Conservation (phyloP, 495 filamentous ascomycete genomes). For the Recurvomyces mirabilis region DNA sequence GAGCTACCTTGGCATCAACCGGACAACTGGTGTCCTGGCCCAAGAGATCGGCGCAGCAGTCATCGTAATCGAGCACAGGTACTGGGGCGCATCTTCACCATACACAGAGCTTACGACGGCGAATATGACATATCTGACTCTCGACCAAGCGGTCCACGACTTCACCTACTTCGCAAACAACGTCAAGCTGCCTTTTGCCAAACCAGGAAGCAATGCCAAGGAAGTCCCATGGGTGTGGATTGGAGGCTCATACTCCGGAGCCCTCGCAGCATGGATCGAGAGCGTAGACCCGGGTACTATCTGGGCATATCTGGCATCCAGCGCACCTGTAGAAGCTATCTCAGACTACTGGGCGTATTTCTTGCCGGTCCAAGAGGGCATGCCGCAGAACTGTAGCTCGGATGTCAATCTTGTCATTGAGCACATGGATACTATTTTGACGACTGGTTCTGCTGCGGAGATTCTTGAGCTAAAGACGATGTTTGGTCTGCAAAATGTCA, state of each 20-base stretch:
- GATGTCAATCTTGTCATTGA: constrained; percentile 47
- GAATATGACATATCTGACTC: constrained; percentile 50
- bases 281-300: constrained; percentile 48
- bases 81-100: constrained; percentile 53
- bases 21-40: constrained; percentile 42
- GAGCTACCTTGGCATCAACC: constrained; percentile 40
- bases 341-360: constrained; percentile 59
- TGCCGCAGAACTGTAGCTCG: constrained; percentile 51
- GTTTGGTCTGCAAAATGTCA: constrained; percentile 45
- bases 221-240: constrained; percentile 53
- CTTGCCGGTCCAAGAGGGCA: constrained; percentile 48
- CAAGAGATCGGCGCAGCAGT: constrained; percentile 46
- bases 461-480: constrained; percentile 43
- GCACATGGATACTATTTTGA: constrained; percentile 42
- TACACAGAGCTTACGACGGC: constrained; percentile 42
- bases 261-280: constrained; percentile 52
- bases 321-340: constrained; percentile 52
- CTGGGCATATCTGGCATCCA: constrained; percentile 56
- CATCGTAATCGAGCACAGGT: constrained; percentile 50
- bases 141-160: constrained; percentile 52
- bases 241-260: constrained; percentile 57
- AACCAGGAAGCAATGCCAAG: constrained; percentile 39
- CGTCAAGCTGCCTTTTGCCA: constrained; percentile 47
- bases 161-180: constrained; percentile 52
- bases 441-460: constrained; percentile 33